Base-by-base conservation (phyloP, 2,329 filamentous ascomycete species). In the Immersiporthe knoxdaviesiana region DNA sequence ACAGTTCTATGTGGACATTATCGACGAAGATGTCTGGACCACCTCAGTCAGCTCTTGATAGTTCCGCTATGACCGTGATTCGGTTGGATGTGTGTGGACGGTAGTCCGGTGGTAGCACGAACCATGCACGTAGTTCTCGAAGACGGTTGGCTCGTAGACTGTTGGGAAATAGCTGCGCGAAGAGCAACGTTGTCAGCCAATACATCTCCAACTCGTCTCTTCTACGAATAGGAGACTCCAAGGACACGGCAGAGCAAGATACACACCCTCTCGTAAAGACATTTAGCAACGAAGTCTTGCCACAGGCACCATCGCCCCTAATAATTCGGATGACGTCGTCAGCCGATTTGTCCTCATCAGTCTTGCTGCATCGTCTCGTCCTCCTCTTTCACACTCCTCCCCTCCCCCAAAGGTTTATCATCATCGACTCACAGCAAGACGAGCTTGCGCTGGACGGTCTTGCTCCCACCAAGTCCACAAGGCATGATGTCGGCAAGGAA, bases 91-190 rank as follows among this genome's bases (percentile, higher is more conserved):
- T 35, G 21, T 56, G 21, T 56, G 12, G 50, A 30, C n/a, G 30
- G 54, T 35, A 27, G 24, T 56, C 52, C 52, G 52, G 24, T 56
- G 27, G 27, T 18, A 44, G 32, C 65, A 78, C 86, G 78, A 87
- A 97, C 93, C 94, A 80, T 99, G 95, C 72, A 99, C 95, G 81
- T 98, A 99, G 82, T 99, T 99, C 81, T 99, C 95, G 81, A 97
- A 97, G 73, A 97, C 95, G 47, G 95, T 99, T 67, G 96, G 96
- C 82, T 98, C 94, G 84, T 98, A 98, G 77, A 98, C 95, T 69
- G 95, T 97, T 65, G 95, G 95, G 81, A 99, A 99, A 81, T 97
- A 97, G 73, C 93, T 95, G 75, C 54, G 47, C n/a, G 32, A 27
- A 18, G 32, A 35, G 8, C 4, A 35, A 27, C 30, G 16, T 11